A percentile compares a stretch with the other conserved stretches of the same genome.
phyloP scores from a whole-genome alignment of 768 basidiomycete genomes.

The Boletus rex-veris region DNA sequence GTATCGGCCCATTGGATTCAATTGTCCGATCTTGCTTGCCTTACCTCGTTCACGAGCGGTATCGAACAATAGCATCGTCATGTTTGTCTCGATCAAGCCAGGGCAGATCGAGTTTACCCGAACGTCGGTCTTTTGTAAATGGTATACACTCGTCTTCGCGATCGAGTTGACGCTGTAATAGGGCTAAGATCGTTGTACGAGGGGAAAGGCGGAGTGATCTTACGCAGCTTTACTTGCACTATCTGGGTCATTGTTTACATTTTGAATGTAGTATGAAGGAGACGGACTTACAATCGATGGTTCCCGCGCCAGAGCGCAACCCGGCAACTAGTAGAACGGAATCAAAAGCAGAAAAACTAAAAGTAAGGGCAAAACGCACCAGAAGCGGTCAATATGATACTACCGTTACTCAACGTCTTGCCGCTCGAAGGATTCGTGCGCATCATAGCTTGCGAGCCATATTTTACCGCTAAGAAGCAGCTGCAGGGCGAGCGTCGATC shows the following conservation, averaged over 20 bases:
- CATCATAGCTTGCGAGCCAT: slow-evolving; percentile 81
- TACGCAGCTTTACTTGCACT: slow-evolving; percentile 94
- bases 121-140: slow-evolving; percentile 76
- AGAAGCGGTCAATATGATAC: slow-evolving; percentile 86
- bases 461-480: slow-evolving; percentile 85
- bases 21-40: slow-evolving; percentile 66
- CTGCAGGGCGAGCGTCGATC: slow-evolving; percentile 37
- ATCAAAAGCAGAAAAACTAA: neutral
- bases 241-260: slow-evolving; percentile 44
- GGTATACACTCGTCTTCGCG: slow-evolving; percentile 77
- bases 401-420: slow-evolving; percentile 69
- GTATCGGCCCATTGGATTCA: slow-evolving; percentile 81
- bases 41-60: slow-evolving; percentile 73
- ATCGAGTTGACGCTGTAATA: slow-evolving; percentile 75
- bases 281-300: slow-evolving; percentile 65
- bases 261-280: neutral
- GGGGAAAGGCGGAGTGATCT: slow-evolving; percentile 26
- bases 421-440: slow-evolving; percentile 61
- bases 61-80: slow-evolving; percentile 79
- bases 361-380: slow-evolving; percentile 39
- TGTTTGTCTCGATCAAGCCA: slow-evolving; percentile 89
- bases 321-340: slow-evolving; percentile 67
- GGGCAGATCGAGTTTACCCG: slow-evolving; percentile 91
- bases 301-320: slow-evolving; percentile 75
- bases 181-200: slow-evolving; percentile 4